Conservation (phyloP, 192 early-diverging fungal species). For the Spinellus fusiger region DNA sequence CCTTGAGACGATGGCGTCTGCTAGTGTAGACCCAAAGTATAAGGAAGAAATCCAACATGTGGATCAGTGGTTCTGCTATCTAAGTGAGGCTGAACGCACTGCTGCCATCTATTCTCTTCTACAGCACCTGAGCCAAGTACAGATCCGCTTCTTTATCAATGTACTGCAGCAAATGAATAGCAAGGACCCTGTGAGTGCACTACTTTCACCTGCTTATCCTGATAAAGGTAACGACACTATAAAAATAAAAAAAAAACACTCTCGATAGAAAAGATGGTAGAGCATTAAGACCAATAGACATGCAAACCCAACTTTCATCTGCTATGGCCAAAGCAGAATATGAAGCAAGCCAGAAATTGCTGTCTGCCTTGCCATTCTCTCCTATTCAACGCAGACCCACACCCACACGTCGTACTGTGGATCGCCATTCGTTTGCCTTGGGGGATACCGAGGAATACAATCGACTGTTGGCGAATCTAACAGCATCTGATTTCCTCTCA, state of each 20-base stretch:
- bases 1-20: conserved; percentile 89
- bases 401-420: conserved; percentile 19
- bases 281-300: conserved; percentile 16
- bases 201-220: conserved; percentile 45
- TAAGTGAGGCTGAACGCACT: conserved; percentile 87
- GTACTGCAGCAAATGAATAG: conserved; percentile 92
- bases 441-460: conserved; percentile 28
- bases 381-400: conserved; percentile 25
- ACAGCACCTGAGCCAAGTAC: conserved; percentile 84
- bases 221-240: conserved; percentile 40
- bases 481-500: not conserved
- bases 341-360: conserved; percentile 35
- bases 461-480: not conserved
- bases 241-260: not conserved
- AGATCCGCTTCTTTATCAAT: conserved; percentile 92
- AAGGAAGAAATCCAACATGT: conserved; percentile 90
- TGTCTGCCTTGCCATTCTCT: conserved; percentile 29
- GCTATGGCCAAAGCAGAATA: conserved; percentile 53
- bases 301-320: conserved; percentile 43
- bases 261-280: not conserved
- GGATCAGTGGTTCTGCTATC: conserved; percentile 93
- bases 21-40: conserved; percentile 76
- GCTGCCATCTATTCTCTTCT: conserved; percentile 87
- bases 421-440: conserved; percentile 33
- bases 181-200: conserved; percentile 64